A percentile compares a stretch with the other conserved stretches of the same genome.
Conservation (phyloP, 2,329 filamentous ascomycete species). For the Gnomoniopsis smithogilvyi region DNA sequence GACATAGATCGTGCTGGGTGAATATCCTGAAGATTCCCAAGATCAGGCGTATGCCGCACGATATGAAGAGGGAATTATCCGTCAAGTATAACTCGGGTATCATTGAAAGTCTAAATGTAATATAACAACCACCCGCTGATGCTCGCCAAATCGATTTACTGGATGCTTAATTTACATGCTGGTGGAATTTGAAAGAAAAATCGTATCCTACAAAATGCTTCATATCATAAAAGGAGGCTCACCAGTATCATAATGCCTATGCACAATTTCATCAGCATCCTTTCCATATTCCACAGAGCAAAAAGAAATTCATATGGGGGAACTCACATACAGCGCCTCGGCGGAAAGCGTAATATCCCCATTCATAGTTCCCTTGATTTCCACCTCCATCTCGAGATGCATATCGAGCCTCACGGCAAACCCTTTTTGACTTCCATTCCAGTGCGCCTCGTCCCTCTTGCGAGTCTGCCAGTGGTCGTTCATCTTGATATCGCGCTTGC, state of each 20-base stretch:
- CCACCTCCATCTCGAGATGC: constrained; percentile 12
- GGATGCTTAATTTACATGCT: background rate
- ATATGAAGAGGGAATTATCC: too few relatives aligned
- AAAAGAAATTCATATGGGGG: background rate
- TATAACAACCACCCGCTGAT: too few relatives aligned
- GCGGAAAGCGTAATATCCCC: constrained; percentile 15
- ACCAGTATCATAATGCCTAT: constrained; percentile 5
- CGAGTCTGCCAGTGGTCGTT: constrained; percentile 6
- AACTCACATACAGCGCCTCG: constrained; percentile 14
- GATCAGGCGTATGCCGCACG: too few relatives aligned
- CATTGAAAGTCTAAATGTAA: too few relatives aligned
- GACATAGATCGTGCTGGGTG: too few relatives aligned
- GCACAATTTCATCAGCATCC: background rate
- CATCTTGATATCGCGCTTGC: constrained; percentile 2
- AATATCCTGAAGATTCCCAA: too few relatives aligned
- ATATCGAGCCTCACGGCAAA: constrained; percentile 11
- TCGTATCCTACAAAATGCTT: background rate
- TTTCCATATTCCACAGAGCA: background rate
- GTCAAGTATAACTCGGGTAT: too few relatives aligned
- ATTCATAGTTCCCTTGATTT: constrained; percentile 12
- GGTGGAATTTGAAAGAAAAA: background rate
- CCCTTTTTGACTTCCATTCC: constrained; percentile 9
- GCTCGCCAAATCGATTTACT: too few relatives aligned
- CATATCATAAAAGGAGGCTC: constrained; percentile 1
- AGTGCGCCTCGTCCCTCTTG: constrained; percentile 4